Conservation (phyloP, 2,329 filamentous ascomycete species). For the Calonectria pauciramosa region DNA sequence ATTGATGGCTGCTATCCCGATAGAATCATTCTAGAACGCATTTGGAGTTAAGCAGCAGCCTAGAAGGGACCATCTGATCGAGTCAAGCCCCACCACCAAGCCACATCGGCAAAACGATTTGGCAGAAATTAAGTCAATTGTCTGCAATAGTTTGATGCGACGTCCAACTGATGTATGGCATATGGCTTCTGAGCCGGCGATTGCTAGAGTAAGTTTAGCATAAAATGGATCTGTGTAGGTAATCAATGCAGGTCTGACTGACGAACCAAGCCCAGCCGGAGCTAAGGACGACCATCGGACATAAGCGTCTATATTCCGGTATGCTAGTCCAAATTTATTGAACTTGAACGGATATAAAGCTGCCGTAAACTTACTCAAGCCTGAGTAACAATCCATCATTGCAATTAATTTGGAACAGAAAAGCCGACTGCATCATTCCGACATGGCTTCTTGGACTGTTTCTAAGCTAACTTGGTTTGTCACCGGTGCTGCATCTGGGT, state of each 20-base stretch:
- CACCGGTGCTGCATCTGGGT: slow-evolving; percentile 64
- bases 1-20: neutral
- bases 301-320: neutral
- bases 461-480: slow-evolving; percentile 55
- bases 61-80: neutral
- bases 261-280: neutral
- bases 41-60: neutral
- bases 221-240: neutral
- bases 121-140: neutral
- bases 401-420: neutral
- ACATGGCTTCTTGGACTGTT: slow-evolving; percentile 8
- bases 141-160: neutral
- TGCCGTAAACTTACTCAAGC: too few species aligned
- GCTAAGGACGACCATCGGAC: neutral
- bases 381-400: neutral
- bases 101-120: neutral
- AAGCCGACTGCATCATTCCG: too few species aligned
- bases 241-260: neutral
- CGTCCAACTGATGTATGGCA: too few species aligned
- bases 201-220: neutral
- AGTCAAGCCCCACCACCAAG: neutral
- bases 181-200: too few species aligned
- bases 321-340: neutral
- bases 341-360: neutral
- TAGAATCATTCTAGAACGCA: neutral